phyloP scores from a whole-genome alignment of 129 eudicot species.

The Centaurea solstitialis region DNA sequence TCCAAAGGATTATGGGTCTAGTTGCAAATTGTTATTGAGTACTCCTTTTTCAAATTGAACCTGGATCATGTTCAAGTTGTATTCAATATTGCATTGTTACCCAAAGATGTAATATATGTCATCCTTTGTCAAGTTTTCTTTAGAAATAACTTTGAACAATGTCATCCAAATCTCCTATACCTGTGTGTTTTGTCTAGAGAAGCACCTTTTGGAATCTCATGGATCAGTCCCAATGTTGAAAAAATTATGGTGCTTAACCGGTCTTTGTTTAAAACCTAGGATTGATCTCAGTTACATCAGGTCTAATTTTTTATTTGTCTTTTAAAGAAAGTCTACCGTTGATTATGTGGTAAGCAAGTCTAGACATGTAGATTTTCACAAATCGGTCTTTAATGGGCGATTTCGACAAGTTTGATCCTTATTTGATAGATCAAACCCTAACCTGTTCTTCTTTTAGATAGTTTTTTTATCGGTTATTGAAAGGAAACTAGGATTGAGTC shows the following conservation, averaged over 20 bases:
- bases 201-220: not conserved
- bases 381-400: not conserved
- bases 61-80: not conserved
- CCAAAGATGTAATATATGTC: not conserved
- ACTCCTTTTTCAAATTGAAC: not conserved
- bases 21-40: too few species aligned
- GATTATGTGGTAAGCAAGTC: not conserved
- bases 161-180: not conserved
- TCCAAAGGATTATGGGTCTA: not conserved
- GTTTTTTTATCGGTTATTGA: not conserved
- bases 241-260: not conserved
- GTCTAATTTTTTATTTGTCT: not conserved
- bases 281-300: not conserved
- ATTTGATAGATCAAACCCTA: not conserved
- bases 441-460: not conserved
- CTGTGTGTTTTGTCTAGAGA: not conserved
- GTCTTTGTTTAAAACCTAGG: not conserved
- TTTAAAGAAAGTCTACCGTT: not conserved
- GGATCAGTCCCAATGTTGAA: not conserved
- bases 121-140: not conserved
- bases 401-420: not conserved
- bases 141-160: not conserved
- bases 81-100: not conserved
- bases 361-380: not conserved
- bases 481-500: not conserved